phyloP scores from a whole-genome alignment of 2,329 filamentous ascomycete species.

The Colletotrichum lindemuthianum region DNA sequence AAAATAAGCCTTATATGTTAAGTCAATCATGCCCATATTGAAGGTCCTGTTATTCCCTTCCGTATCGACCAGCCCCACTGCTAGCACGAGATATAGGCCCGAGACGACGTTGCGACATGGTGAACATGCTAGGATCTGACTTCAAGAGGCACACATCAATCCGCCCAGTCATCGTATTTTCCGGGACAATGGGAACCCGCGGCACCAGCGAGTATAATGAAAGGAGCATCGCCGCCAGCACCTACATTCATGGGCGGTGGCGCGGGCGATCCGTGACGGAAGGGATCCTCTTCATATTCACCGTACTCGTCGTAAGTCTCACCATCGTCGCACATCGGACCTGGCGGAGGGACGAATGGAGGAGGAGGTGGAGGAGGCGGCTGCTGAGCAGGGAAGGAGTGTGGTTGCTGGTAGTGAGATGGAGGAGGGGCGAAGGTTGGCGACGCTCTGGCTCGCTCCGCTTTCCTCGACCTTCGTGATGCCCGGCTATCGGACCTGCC shows the following conservation, averaged over 20 bases:
- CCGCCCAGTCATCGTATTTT: constrained; percentile 32
- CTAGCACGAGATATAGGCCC: not conserved
- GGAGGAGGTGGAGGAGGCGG: constrained; percentile 11
- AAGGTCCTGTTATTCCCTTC: constrained; percentile 36
- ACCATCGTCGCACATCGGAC: constrained; percentile 15
- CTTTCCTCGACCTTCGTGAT: constrained; percentile 15
- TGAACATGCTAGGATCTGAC: not conserved
- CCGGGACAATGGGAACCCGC: constrained; percentile 8
- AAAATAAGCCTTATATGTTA: too few species aligned
- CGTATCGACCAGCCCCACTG: not conserved
- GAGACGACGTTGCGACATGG: not conserved
- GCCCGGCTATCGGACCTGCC: constrained; percentile 24
- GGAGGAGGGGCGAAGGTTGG: constrained; percentile 16
- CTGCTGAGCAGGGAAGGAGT: not conserved
- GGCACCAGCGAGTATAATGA: constrained; percentile 31
- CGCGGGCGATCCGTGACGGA: constrained; percentile 3
- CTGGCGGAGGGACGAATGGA: constrained; percentile 2
- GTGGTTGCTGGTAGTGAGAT: not conserved
- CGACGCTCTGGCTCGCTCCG: not conserved
- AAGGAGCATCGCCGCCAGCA: constrained; percentile 22
- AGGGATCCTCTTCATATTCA: not conserved
- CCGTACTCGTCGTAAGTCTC: not conserved
- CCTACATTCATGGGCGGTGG: not conserved
- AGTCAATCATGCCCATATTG: not conserved
- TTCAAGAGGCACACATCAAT: not conserved